These are phyloP conservation scores for Irpex sp. DNA, from an alignment of 1,284 basidiomycete species.

Conservation along the genomic window DNA sequence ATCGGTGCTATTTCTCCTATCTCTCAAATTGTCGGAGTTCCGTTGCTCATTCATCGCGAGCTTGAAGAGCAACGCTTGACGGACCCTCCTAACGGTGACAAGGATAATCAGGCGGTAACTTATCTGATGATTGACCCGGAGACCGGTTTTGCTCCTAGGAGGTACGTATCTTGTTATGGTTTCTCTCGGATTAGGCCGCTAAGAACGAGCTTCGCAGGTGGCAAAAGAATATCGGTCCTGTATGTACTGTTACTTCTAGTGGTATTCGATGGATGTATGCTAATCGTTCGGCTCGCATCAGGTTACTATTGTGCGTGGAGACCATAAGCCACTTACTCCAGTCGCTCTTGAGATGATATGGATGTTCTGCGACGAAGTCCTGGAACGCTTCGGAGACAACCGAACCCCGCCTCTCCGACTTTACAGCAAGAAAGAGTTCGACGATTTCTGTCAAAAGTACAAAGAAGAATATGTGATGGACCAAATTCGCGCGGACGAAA, in stretches of 20 bases:
- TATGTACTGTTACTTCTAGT: not conserved
- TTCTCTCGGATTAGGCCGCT: not conserved
- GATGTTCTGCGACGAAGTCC: conserved; percentile 10
- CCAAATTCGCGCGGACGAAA: not conserved
- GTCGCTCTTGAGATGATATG: conserved; percentile 10
- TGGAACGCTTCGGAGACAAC: conserved; percentile 15
- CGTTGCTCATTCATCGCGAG: conserved; percentile 12
- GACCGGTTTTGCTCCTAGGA: conserved; percentile 10
- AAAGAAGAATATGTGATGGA: not conserved
- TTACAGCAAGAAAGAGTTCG: not conserved
- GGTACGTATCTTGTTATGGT: not conserved
- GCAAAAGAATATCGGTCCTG: conserved; percentile 14
- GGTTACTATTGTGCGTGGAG: conserved; percentile 13
- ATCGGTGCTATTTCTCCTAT: conserved; percentile 8
- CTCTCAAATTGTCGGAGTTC: conserved; percentile 10
- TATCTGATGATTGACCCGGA: conserved; percentile 14
- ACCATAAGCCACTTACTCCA: conserved; percentile 11
- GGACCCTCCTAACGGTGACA: not conserved
- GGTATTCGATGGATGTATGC: not conserved
- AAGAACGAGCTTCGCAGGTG: conserved; percentile 1
- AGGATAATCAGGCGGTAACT: conserved; percentile 11
- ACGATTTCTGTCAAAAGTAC: not conserved
- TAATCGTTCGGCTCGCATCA: not conserved
- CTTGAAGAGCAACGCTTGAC: not conserved
- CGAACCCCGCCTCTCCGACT: not conserved